Evolutionary conservation across 495 filamentous ascomycete species (phyloP), one percentile per base, ranked within the genome.

Genomic region (Aspergillus sclerotioniger): DNA sequence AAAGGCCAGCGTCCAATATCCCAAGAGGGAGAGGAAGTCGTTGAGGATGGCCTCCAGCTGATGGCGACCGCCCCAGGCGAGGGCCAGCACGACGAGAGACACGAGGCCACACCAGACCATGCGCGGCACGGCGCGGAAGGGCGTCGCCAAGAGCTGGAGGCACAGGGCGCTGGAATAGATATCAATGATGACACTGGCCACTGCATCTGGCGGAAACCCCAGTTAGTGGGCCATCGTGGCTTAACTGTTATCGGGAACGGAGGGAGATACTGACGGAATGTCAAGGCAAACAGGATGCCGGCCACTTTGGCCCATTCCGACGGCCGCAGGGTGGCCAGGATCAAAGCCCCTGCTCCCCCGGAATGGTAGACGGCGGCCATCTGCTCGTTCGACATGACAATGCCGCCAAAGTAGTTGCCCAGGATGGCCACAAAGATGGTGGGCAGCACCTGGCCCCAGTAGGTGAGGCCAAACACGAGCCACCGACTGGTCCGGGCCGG

Each of bases 1-100:
- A 25, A 67, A 71, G 20, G 59, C 56, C 6, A 68, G 56, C 10
- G 64, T 65, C 68, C 68, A 71, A 56, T 71, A 71, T 1, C 70
- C 70, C 13, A 73, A 54, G 13, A 73, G 35, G 6, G 62, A 57
- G 16, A 73, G 53, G 48, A 73, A 70, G 45, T 71, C 66, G 25
- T 62, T 51, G 43, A 73, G 57, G 43, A 70, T 66, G 16, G 59
- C 54, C 21, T 61, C 56, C 1, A 73, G 63, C 29, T 65, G 28
- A 25, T 70, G 50, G 13, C 64, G 64, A 25, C 70, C 69, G 21
- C 64, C 69, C 43, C 69, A 57, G 8, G 67, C 69, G 20, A 73
- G 57, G 17, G 60, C 69, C 12, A 65, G 54, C 13, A 65, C 62
- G 25, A 73, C 62, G 28, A 59, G 51, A 29, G 66, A 56, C 50